phyloP scores from a whole-genome alignment of 208 protist genomes.

The Herpetomonas tarakana region DNA sequence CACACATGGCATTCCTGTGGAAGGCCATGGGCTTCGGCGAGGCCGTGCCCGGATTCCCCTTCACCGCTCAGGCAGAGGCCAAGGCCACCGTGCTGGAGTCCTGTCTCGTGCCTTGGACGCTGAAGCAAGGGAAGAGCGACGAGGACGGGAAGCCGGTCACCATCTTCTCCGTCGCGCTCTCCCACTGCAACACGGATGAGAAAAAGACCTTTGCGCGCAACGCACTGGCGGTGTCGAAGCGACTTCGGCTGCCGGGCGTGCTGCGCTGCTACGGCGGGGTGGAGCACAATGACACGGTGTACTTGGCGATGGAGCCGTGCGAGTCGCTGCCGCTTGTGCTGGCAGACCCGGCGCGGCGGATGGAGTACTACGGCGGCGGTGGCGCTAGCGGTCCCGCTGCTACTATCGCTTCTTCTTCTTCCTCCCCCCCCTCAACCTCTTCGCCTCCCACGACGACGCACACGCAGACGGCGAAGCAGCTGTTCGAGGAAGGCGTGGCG shows the following conservation, averaged over 20 bases:
- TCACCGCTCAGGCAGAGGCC: conserved; percentile 26
- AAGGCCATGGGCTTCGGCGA: conserved; percentile 67
- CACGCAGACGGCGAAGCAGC: conserved; percentile 11
- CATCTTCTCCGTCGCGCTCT: conserved; percentile 51
- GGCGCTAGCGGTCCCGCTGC: background rate
- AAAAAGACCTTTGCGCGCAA: conserved; percentile 47
- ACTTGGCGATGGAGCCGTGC: conserved; percentile 83
- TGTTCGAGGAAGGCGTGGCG: conserved; percentile 41
- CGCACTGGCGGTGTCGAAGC: conserved; percentile 68
- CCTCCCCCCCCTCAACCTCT: too few relatives aligned
- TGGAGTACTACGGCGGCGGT: conserved; percentile 22
- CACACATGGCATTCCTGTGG: conserved; percentile 59
- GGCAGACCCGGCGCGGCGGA: conserved; percentile 14
- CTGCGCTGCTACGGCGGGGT: conserved; percentile 65
- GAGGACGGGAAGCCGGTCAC: conserved; percentile 46
- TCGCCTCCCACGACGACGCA: conserved; percentile 3
- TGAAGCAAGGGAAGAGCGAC: conserved; percentile 34
- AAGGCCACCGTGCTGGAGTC: conserved; percentile 13
- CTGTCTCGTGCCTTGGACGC: conserved; percentile 40
- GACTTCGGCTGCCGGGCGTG: conserved; percentile 67
- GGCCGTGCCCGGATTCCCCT: conserved; percentile 74
- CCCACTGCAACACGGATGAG: conserved; percentile 12
- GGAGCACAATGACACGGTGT: conserved; percentile 69
- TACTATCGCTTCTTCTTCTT: too few relatives aligned
- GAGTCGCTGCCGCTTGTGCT: conserved; percentile 48